A percentile compares a stretch with the other conserved stretches of the same genome.
These are phyloP conservation scores for Carallia brachiata DNA, from an alignment of 345 rosid genomes.

Conservation along the genomic window DNA sequence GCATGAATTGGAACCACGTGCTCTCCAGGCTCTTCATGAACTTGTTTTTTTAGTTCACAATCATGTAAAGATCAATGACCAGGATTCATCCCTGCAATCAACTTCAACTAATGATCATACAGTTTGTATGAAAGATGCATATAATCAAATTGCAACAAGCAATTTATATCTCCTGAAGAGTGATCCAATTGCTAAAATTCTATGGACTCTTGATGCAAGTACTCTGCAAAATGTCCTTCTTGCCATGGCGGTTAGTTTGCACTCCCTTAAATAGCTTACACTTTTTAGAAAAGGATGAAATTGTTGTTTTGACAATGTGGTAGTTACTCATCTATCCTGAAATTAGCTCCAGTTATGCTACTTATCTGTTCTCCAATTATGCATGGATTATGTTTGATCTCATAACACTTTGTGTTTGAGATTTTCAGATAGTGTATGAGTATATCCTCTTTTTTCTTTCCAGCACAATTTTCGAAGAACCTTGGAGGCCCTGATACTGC, in stretches of 20 bases:
- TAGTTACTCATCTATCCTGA: background rate
- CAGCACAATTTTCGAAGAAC: slow-evolving; percentile 90
- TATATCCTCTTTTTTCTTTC: slow-evolving; percentile 21
- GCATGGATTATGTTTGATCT: background rate
- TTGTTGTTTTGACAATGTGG: slow-evolving; percentile 9
- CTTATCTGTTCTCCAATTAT: background rate
- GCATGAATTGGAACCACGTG: slow-evolving; percentile 46
- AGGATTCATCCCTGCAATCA: slow-evolving; percentile 31
- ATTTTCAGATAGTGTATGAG: background rate
- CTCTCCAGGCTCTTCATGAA: slow-evolving; percentile 58
- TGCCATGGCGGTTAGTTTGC: slow-evolving; percentile 66
- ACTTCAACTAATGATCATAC: slow-evolving; percentile 35
- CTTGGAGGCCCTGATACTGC: slow-evolving; percentile 73
- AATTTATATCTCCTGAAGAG: slow-evolving; percentile 47
- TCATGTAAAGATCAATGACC: slow-evolving; percentile 43
- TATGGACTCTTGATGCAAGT: slow-evolving; percentile 54
- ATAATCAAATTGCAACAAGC: slow-evolving; percentile 18
- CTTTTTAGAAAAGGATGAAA: slow-evolving; percentile 8
- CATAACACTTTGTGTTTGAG: slow-evolving; percentile 2
- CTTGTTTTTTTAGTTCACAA: slow-evolving; percentile 79
- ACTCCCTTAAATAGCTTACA: slow-evolving; percentile 7
- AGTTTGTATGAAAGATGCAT: slow-evolving; percentile 24
- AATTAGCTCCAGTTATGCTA: background rate
- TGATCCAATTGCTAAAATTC: slow-evolving; percentile 69
- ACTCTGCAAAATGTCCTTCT: slow-evolving; percentile 55